Conservation (phyloP, 192 early-diverging fungal genomes). For the Rhizoclosmatium globosum region DNA sequence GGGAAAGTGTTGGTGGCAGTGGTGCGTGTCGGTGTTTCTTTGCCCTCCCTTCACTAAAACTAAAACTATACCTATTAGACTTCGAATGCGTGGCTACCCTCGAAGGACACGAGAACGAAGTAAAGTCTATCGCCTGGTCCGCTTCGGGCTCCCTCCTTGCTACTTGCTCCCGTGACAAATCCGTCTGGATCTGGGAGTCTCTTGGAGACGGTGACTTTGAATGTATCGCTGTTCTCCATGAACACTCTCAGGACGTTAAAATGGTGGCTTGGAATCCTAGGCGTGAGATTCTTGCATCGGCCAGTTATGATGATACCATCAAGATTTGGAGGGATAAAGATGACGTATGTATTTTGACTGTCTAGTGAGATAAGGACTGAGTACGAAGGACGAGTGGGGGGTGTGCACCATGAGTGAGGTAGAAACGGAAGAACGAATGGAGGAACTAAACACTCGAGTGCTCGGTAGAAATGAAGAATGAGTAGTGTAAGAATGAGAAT, state of each 20-base stretch:
- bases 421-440: no score
- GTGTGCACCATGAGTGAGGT: no score
- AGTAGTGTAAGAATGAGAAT: no score
- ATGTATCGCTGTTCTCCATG: slow-evolving; percentile 92
- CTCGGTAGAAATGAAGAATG: no score
- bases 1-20: no score
- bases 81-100: slow-evolving; percentile 93
- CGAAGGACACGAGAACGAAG: slow-evolving; percentile 99
- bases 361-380: no score
- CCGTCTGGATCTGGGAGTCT: slow-evolving; percentile 98
- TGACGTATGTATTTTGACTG: slow-evolving; percentile 58
- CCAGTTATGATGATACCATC: slow-evolving; percentile 94
- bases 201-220: slow-evolving; percentile 52
- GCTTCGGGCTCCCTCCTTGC: slow-evolving; percentile 82
- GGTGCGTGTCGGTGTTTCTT: no score
- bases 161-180: slow-evolving; percentile 95
- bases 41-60: neutral
- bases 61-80: slow-evolving; percentile 46
- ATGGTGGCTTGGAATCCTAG: slow-evolving; percentile 91
- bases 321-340: slow-evolving; percentile 94
- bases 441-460: no score
- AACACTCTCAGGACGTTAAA: slow-evolving; percentile 97
- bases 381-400: no score
- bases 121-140: slow-evolving; percentile 92
- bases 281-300: slow-evolving; percentile 76